Evolutionary conservation across 371 early-diverging fungal species (phyloP).

Genomic region (Parasitella parasitica): DNA sequence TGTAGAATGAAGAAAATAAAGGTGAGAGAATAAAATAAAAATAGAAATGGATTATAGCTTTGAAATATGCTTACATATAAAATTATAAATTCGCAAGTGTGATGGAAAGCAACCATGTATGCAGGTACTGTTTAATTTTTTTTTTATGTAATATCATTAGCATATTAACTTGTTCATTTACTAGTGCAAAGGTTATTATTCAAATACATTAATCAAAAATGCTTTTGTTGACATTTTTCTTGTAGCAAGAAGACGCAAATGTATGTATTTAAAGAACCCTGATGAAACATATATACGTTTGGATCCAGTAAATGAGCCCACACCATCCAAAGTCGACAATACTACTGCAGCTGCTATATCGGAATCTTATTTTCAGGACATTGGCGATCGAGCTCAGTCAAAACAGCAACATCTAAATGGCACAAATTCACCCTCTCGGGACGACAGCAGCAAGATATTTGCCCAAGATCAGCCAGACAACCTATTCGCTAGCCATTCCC

Average conservation of each 20-base stretch:
- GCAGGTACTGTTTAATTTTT: slow-evolving; percentile 38
- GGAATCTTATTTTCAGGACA: slow-evolving; percentile 29
- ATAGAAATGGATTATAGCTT: neutral
- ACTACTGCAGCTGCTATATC: neutral
- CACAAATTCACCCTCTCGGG: neutral
- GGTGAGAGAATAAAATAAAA: slow-evolving; percentile 16
- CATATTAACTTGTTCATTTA: neutral
- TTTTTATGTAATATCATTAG: neutral
- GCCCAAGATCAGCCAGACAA: slow-evolving; percentile 23
- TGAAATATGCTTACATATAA: neutral
- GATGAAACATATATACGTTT: slow-evolving; percentile 48
- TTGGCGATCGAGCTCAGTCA: slow-evolving; percentile 15
- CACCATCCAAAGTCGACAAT: neutral
- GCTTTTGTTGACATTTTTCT: neutral
- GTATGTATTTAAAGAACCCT: slow-evolving; percentile 47
- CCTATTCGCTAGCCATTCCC: slow-evolving; percentile 24
- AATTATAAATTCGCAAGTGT: slow-evolving; percentile 25
- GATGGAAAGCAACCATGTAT: slow-evolving; percentile 56
- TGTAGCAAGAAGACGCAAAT: slow-evolving; percentile 47
- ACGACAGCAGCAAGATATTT: slow-evolving; percentile 20
- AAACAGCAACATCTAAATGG: neutral
- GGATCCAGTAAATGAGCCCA: slow-evolving; percentile 30
- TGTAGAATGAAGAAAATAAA: slow-evolving; percentile 55
- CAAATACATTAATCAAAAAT: neutral
- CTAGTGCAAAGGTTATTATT: slow-evolving; percentile 47